These are phyloP conservation scores for Lycium barbarum DNA, from an alignment of 257 asterid genomes.

Conservation along the genomic window DNA sequence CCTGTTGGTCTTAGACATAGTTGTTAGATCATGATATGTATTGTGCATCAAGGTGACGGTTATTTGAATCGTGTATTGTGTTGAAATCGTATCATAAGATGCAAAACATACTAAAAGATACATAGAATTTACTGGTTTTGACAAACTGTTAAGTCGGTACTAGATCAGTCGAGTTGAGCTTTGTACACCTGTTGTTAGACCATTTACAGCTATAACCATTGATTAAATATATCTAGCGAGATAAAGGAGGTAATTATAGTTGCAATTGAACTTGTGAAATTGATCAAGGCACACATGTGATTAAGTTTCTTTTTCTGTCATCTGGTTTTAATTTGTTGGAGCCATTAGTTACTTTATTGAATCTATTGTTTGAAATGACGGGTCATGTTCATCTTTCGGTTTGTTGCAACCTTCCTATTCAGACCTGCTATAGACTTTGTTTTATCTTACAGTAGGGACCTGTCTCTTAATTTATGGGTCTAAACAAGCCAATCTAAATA, in stretches of 20 bases:
- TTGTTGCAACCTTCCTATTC: neutral
- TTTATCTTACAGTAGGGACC: neutral
- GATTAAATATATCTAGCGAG: neutral
- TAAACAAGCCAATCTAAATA: neutral
- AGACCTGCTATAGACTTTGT: neutral
- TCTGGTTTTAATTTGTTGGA: neutral
- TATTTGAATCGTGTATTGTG: neutral
- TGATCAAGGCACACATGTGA: neutral
- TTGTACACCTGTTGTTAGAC: neutral
- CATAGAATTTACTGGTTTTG: neutral
- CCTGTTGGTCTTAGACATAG: neutral
- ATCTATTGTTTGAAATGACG: neutral
- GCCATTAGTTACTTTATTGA: neutral
- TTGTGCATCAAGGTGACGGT: neutral
- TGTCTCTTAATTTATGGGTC: neutral
- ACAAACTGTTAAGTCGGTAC: neutral
- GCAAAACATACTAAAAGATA: slow-evolving; percentile 6
- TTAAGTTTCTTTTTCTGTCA: neutral
- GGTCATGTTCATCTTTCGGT: neutral
- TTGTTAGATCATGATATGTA: neutral
- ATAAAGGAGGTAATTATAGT: neutral
- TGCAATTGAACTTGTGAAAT: slow-evolving; percentile 17
- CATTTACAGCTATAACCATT: neutral
- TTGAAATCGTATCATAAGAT: neutral
- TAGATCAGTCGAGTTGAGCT: neutral